Conservation (phyloP, 1,284 basidiomycete species). For the Athelia psychrophila region DNA sequence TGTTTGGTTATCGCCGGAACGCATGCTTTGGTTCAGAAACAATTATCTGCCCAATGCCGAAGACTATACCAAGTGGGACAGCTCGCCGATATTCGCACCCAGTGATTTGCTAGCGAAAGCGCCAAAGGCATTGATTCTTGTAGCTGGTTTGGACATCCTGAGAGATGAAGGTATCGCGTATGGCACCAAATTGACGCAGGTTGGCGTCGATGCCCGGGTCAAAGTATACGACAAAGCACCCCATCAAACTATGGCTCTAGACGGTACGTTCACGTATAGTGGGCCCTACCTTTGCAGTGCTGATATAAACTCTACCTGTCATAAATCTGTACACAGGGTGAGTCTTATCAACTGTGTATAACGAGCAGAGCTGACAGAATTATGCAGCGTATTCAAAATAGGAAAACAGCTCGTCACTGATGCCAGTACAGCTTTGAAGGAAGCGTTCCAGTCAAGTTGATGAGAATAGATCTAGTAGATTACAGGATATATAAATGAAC, state of each 20-base stretch:
- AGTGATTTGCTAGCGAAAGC: slow-evolving; percentile 46
- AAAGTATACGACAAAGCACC: slow-evolving; percentile 59
- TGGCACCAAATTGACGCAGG: slow-evolving; percentile 52
- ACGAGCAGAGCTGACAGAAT: not conserved
- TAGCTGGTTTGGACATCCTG: slow-evolving; percentile 67
- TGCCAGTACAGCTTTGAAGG: not conserved
- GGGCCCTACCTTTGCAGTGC: not conserved
- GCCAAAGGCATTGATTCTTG: slow-evolving; percentile 60
- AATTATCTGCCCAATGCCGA: slow-evolving; percentile 63
- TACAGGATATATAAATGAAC: too few species aligned
- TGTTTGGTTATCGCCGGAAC: slow-evolving; percentile 55
- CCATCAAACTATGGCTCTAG: slow-evolving; percentile 71
- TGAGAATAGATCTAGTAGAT: too few species aligned
- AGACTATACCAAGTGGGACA: slow-evolving; percentile 64
- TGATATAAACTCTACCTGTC: not conserved
- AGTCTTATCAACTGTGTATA: too few species aligned
- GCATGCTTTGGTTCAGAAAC: slow-evolving; percentile 72
- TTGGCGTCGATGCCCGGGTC: slow-evolving; percentile 53
- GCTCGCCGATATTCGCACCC: slow-evolving; percentile 67
- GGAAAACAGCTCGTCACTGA: not conserved
- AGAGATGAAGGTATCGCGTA: slow-evolving; percentile 66
- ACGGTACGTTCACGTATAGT: slow-evolving; percentile 38
- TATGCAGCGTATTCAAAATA: not conserved
- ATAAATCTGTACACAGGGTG: too few species aligned
- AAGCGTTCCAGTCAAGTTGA: not conserved